Percentiles rank a stretch among this genome's conserved stretches.
Evolutionary conservation across 495 filamentous ascomycete species (phyloP).

Genomic region (Trypethelium eluteriae): DNA sequence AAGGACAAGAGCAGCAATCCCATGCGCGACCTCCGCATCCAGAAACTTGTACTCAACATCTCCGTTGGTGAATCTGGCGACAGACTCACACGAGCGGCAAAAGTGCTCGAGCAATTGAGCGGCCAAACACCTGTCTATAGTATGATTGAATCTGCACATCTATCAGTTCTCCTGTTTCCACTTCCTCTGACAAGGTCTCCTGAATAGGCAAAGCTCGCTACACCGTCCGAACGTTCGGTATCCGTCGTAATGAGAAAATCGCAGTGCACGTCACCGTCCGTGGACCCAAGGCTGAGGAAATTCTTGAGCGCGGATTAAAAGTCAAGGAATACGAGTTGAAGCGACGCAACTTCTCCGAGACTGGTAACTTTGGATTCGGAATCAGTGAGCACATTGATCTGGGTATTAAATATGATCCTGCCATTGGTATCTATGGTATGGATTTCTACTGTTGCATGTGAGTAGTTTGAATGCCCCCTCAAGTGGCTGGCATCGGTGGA

Average conservation of each 20-base stretch:
- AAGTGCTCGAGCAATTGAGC: conserved; percentile 98
- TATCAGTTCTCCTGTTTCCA: not conserved
- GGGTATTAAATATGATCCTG: conserved; percentile 99
- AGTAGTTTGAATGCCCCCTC: conserved; percentile 28
- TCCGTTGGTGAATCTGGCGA: conserved; percentile 99
- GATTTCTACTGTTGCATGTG: conserved; percentile 99
- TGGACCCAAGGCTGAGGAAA: conserved; percentile 99
- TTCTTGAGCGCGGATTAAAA: conserved; percentile 99
- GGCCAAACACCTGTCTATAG: conserved; percentile 99
- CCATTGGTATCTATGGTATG: conserved; percentile 99
- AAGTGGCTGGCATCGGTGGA: not conserved
- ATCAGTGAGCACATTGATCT: conserved; percentile 99
- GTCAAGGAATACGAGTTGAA: conserved; percentile 99
- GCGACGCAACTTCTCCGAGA: conserved; percentile 99
- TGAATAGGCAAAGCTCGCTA: conserved; percentile 90
- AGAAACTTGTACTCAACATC: conserved; percentile 99
- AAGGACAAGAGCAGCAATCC: conserved; percentile 70
- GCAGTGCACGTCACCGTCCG: conserved; percentile 99
- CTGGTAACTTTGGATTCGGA: conserved; percentile 99
- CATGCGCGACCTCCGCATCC: conserved; percentile 99
- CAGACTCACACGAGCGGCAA: conserved; percentile 98
- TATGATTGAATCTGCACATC: conserved; percentile 36
- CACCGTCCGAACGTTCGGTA: conserved; percentile 99
- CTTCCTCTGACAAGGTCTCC: conserved; percentile 8
- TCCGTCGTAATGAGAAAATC: conserved; percentile 99